Percentiles rank a stretch among this genome's conserved stretches.
Evolutionary conservation across 257 asterid genomes (phyloP).

Genomic region (Lithospermum erythrorhizon): DNA sequence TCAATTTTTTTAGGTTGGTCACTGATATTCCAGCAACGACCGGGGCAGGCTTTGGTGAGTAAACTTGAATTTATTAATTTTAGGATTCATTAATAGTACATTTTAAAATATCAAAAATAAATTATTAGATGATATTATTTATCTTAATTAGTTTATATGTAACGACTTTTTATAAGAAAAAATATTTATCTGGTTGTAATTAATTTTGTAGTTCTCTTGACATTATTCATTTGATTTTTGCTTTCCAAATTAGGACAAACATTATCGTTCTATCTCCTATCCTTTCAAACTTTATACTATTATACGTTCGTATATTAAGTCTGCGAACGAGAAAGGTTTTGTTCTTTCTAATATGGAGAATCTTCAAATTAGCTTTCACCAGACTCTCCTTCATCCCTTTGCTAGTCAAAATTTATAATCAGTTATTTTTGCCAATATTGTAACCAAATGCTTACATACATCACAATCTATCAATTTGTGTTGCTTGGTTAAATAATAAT

Average conservation of each 20-base stretch:
- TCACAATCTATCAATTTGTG: not conserved
- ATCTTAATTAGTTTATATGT: no score
- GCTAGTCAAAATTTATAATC: not conserved
- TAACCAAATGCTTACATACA: not conserved
- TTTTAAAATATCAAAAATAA: no score
- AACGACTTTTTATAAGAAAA: no score
- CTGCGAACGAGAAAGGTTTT: not conserved
- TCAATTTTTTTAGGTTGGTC: constrained; percentile 6
- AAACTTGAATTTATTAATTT: not conserved
- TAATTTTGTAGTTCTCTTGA: not conserved
- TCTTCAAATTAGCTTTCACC: not conserved
- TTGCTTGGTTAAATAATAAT: not conserved
- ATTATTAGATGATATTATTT: no score
- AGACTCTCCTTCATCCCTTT: not conserved
- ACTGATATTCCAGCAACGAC: constrained; percentile 16
- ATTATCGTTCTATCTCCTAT: not conserved
- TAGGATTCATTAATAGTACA: not conserved
- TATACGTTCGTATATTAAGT: not conserved
- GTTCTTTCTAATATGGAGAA: not conserved
- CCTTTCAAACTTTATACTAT: not conserved
- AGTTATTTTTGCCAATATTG: not conserved
- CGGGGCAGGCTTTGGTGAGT: constrained; percentile 7
- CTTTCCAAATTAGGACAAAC: not conserved
- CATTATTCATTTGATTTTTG: not conserved
- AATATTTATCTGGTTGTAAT: no score